Evolutionary conservation across 108 stramenopile genomes (phyloP).

Genomic region (Skeletonema marinoi): DNA sequence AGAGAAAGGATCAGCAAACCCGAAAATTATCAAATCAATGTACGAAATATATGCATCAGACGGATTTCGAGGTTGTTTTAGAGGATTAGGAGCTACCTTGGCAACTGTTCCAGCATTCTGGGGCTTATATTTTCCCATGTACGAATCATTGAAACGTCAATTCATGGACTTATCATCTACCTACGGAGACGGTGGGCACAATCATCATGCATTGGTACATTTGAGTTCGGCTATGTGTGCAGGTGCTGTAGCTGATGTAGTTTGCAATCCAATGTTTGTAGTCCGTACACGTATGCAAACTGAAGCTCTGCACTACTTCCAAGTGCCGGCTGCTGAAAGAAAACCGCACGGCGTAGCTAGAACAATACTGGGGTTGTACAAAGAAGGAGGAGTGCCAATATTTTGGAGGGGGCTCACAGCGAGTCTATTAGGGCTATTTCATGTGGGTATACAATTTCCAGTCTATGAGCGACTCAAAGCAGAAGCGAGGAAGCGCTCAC

Average conservation of each 20-base stretch:
- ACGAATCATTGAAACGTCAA: conserved; percentile 49
- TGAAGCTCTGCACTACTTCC: conserved; percentile 79
- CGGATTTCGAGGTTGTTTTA: conserved; percentile 83
- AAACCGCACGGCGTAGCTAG: conserved; percentile 50
- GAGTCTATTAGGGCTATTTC: conserved; percentile 85
- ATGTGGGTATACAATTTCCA: conserved; percentile 93
- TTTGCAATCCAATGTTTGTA: conserved; percentile 93
- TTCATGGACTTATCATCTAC: conserved; percentile 21
- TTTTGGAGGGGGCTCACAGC: conserved; percentile 93
- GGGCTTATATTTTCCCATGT: conserved; percentile 82
- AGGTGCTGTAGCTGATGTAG: conserved; percentile 84
- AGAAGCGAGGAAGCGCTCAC: conserved; percentile 52
- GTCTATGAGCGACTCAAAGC: conserved; percentile 85
- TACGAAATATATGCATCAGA: conserved; percentile 67
- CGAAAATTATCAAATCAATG: conserved; percentile 45
- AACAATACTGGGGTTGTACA: conserved; percentile 60
- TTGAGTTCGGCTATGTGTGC: conserved; percentile 74
- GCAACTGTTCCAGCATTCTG: conserved; percentile 91
- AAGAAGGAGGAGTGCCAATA: conserved; percentile 62
- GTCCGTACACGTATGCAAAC: conserved; percentile 90
- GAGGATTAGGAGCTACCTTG: conserved; percentile 88
- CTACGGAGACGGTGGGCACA: conserved; percentile 34
- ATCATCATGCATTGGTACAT: conserved; percentile 72
- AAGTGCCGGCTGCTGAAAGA: conserved; percentile 27
- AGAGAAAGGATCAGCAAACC: conserved; percentile 4